Percentiles rank a stretch among this genome's conserved stretches.
phyloP scores from a whole-genome alignment of 1,284 basidiomycete species.

The Bondarzewia mesenterica region DNA sequence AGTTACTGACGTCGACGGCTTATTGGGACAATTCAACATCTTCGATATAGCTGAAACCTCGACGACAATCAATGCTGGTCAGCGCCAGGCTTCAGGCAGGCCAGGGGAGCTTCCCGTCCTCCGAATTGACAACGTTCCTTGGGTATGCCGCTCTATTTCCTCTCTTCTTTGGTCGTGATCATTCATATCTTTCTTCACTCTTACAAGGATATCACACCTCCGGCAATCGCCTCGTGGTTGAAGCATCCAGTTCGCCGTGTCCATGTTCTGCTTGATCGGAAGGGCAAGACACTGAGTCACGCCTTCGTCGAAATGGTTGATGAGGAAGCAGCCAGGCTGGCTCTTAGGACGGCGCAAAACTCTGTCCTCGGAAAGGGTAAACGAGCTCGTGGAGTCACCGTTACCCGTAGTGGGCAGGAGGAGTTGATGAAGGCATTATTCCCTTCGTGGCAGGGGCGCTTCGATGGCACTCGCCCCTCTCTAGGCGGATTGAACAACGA shows the following conservation, averaged over 20 bases:
- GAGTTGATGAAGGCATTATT: slow-evolving; percentile 77
- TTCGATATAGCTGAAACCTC: slow-evolving; percentile 12
- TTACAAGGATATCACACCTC: slow-evolving; percentile 55
- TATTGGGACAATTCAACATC: slow-evolving; percentile 10
- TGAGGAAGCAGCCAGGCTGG: slow-evolving; percentile 51
- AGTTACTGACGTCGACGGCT: slow-evolving; percentile 7
- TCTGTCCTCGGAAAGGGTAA: slow-evolving; percentile 68
- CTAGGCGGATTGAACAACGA: slow-evolving; percentile 51
- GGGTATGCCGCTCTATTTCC: slow-evolving; percentile 40
- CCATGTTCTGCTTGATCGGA: slow-evolving; percentile 68
- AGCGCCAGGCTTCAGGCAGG: slow-evolving; percentile 4
- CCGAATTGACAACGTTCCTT: slow-evolving; percentile 78
- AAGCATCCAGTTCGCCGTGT: slow-evolving; percentile 58
- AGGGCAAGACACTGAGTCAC: slow-evolving; percentile 75
- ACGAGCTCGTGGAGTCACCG: slow-evolving; percentile 69
- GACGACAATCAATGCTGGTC: slow-evolving; percentile 9
- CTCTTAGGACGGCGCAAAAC: slow-evolving; percentile 54
- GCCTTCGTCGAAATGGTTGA: slow-evolving; percentile 67
- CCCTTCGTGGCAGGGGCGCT: slow-evolving; percentile 71
- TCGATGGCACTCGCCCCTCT: slow-evolving; percentile 58
- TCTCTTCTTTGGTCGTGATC: background rate
- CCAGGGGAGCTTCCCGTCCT: slow-evolving; percentile 47
- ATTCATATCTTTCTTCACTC: slow-evolving; percentile 4
- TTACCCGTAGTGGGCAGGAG: slow-evolving; percentile 68
- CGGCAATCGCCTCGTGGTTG: slow-evolving; percentile 58